Base-by-base conservation (phyloP, 345 rosid species). In the Pistacia atlantica region DNA sequence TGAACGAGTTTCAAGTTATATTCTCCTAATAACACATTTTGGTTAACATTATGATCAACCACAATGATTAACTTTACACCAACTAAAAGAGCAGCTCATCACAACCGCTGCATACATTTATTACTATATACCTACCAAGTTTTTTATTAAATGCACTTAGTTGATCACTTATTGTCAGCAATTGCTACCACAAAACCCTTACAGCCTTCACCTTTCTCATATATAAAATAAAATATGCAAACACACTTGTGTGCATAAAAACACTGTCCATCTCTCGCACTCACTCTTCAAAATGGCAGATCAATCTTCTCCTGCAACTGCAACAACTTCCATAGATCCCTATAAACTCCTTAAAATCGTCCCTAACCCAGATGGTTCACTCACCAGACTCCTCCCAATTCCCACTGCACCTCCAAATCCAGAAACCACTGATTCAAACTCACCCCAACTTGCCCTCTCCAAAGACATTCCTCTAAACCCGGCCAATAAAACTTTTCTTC, bases 361-460 rank as follows among this genome's bases (percentile, higher is more conserved):
- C 35, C 85, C 64, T 16, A 94, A 87, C 79, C 84, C 89, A 17
- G 97, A 90, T 60, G 95, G 95, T 2, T 87, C 95, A 10, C 90
- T 92, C 79, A 80, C 87, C 31, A 88, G 98, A 75, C 76, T 64
- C 74, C 37, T 70, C 59, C 75, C 35, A 5, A 73, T 79, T 61
- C 96, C 96, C 48, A 54, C 79, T 0, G 74, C 82, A 4, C 82
- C 93, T 10, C 77, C 90, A 0, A 62, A 84, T 0, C 88, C 78
- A 8, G 74, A 77, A 0, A 46, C 73, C 63, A 18, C 84, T 73
- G 5, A 18, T 73, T 5, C 83, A 12, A 64, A 80, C 73, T 31
- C 33, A 31, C 84, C 80, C 75, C 84, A 75, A 74, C 59, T 59
- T 13, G 64, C 81, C 67, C 80, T 81, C 52, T 88, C 89, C 65